Evolutionary conservation across 192 early-diverging fungal genomes (phyloP), one percentile per base, ranked within the genome.

Genomic region (Entomortierella lignicola): DNA sequence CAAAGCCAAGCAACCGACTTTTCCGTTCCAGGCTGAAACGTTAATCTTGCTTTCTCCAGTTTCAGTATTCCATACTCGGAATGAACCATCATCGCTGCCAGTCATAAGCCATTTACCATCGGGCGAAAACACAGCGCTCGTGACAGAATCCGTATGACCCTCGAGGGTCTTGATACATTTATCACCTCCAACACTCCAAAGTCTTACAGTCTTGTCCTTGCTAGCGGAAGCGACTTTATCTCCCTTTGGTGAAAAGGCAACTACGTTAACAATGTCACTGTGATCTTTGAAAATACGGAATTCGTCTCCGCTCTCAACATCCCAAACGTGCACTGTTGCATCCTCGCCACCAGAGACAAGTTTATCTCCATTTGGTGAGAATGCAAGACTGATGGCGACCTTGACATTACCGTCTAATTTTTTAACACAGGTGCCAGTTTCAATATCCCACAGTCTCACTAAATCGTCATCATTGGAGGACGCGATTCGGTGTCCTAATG

Each of bases 121-220:
- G 2, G 44, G 44, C 20, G 44, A 47, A 20, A 47, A 47, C 17
- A 20, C 15, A 15, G 17, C 17, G 20, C 44, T 37, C 5, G 21
- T 10, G 18, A 25, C 15, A 54, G 18, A 25, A 15, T 10, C n/a
- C 8, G 4, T 15, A 54, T 54, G 52, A 4, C 27, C 27, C 4
- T 29, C 15, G 6, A 57, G 55, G 31, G 20, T 37, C 6, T 23
- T 5, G n/a, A 8, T 10, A 34, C 6, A 30, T 8, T 27, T 18
- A 15, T 43, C 60, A 29, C 43, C 30, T 15, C 51, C 6, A 8
- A 44, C 29, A 27, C 51, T 30, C 60, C 60, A 63, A 13, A 63
- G 30, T 15, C 5, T 25, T 6, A 63, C 42, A 2, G 63, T 41
- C 0, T 10, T 34, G 30, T 55, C 63, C 1, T 27, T 1, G 21